Conservation (phyloP, 768 basidiomycete species). For the Phylloporus sp. region DNA sequence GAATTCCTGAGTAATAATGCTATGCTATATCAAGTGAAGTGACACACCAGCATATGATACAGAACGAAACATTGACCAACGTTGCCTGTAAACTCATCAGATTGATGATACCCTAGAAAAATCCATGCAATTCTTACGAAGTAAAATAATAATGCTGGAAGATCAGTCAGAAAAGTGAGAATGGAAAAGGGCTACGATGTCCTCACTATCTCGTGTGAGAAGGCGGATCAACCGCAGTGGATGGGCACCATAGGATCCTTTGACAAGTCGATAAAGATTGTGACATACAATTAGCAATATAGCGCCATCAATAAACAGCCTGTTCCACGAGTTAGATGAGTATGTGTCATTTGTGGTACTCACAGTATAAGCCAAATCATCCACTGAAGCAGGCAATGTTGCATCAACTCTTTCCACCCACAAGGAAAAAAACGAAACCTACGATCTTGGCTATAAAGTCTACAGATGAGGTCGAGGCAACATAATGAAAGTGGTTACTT, state of each 20-base stretch:
- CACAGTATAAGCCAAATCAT: slow-evolving; percentile 12
- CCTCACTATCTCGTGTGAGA: slow-evolving; percentile 23
- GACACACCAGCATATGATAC: slow-evolving; percentile 19
- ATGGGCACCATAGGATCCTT: not conserved
- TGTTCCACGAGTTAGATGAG: not conserved
- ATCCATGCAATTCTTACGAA: slow-evolving; percentile 4
- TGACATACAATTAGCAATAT: slow-evolving; percentile 1
- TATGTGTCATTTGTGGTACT: not conserved
- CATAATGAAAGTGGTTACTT: not conserved
- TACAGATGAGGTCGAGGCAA: not conserved
- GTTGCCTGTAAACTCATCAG: slow-evolving; percentile 7
- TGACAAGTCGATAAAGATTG: not conserved
- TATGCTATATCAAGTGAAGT: not conserved
- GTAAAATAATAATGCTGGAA: slow-evolving; percentile 16
- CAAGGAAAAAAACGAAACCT: not conserved
- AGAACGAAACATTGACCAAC: slow-evolving; percentile 9
- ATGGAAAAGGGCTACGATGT: not conserved
- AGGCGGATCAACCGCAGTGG: slow-evolving; percentile 5
- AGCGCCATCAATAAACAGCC: slow-evolving; percentile 7
- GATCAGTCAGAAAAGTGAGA: not conserved
- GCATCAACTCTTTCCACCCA: not conserved
- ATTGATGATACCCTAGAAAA: not conserved
- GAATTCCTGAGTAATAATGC: not conserved
- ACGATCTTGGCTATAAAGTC: slow-evolving; percentile 3
- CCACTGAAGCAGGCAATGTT: not conserved